Base-by-base conservation (phyloP, 352 stramenopile species). In the Phytopythium sindhum region DNA sequence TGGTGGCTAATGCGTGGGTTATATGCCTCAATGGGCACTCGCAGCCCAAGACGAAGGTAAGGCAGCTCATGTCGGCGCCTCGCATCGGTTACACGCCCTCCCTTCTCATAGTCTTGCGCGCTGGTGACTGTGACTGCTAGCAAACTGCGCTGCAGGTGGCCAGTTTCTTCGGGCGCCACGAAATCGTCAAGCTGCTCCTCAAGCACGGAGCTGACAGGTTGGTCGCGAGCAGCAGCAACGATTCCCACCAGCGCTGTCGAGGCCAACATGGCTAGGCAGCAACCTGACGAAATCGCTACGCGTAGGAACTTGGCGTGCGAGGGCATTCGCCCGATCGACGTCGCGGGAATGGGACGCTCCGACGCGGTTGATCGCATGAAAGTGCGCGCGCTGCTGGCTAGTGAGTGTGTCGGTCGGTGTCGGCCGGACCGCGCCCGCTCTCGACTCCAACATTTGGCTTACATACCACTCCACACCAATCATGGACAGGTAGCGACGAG, bases 331-430 rank as follows among this genome's bases (percentile, higher is more conserved):
- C 74, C 84, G 1, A 63, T 83, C 29, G 69, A 79, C 26, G 77
- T 92, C 0, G 75, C 80, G 19, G 80, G 80, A 23, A 74, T 78
- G 29, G 81, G 70, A 0, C 74, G 68, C 10, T 21, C 47, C 15
- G 66, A 88, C 63, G 31, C 66, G 17, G 68, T 89, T 31, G 77
- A 83, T 54, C 66, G 73, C 60, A 93, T 91, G 84, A 91, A 91
- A 66, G 77, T 88, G 41, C 73, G 68, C 44, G 73, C 77, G 51
- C 66, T 88, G 21, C 73, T 93, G 21, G 61, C 70, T 75, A 80
- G 84, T 93, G 53, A 24, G 68, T 15, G 8, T 1, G n/a, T 21
- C 7, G 0, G 0, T 9, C n/a, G n/a, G 12, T 0, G 15, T 19
- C n/a, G 44, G 21, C 2, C n/a, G 44, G 8, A 21, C 15, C 23